phyloP scores from a whole-genome alignment of 345 rosid genomes.

The Cardamine chenopodiifolia region DNA sequence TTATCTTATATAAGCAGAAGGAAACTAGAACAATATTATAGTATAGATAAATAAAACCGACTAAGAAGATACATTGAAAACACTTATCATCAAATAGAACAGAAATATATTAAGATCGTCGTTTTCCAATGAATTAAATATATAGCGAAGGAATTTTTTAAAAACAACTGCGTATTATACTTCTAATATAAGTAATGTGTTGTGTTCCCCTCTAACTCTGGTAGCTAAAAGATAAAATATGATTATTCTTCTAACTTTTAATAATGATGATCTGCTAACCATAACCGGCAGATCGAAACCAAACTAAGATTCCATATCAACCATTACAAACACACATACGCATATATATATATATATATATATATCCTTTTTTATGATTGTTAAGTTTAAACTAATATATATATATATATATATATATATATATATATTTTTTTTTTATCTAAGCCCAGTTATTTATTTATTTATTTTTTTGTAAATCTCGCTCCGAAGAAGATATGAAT shows the following conservation, averaged over 20 bases:
- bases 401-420: too few species aligned
- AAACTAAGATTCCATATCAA: conserved; percentile 5
- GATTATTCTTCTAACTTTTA: conserved; percentile 10
- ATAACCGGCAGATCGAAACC: conserved; percentile 15
- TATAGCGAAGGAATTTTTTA: background rate
- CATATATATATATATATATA: too few species aligned
- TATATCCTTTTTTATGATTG: background rate
- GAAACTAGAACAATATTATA: background rate
- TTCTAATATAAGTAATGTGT: conserved; percentile 8
- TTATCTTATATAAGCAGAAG: background rate
- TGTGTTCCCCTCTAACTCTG: conserved; percentile 4
- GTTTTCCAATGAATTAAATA: background rate
- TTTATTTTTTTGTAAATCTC: background rate
- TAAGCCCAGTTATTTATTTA: background rate
- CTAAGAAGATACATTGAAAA: background rate
- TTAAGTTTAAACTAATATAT: background rate
- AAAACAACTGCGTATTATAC: background rate
- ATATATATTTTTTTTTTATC: background rate
- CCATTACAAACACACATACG: background rate
- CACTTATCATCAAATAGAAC: background rate
- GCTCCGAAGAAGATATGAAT: background rate
- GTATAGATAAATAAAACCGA: background rate
- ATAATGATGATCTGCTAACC: conserved; percentile 28
- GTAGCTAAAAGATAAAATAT: conserved; percentile 22
- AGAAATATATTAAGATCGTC: background rate